Percentiles rank a stretch among this genome's conserved stretches.
Evolutionary conservation across 2,329 filamentous ascomycete genomes (phyloP).

Genomic region (Pyrenochaeta sp.): DNA sequence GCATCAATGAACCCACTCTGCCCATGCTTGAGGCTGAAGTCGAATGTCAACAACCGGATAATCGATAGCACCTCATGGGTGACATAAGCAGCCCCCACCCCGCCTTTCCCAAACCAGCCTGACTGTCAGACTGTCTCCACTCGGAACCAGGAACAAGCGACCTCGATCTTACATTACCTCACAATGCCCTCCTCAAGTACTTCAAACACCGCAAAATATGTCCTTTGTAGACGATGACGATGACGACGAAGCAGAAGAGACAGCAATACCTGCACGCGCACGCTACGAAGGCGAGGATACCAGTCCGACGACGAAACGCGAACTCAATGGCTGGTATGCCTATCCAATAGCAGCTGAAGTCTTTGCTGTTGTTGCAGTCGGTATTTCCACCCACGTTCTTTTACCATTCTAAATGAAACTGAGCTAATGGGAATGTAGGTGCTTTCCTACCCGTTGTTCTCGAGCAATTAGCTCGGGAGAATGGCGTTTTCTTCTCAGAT

Average conservation of each 20-base stretch:
- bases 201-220: conserved; percentile 10
- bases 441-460: conserved; percentile 93
- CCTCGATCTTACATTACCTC: background rate
- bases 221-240: conserved; percentile 14
- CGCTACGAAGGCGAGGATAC: conserved; percentile 54
- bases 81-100: background rate
- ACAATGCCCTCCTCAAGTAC: background rate
- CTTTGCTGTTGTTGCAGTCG: conserved; percentile 86
- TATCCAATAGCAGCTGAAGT: conserved; percentile 92
- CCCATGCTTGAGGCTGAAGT: too few relatives aligned
- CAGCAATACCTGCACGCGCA: background rate
- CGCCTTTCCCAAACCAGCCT: background rate
- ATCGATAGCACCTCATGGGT: background rate
- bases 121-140: background rate
- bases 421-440: conserved; percentile 57
- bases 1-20: too few relatives aligned
- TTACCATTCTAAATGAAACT: background rate
- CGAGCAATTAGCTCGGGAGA: conserved; percentile 88
- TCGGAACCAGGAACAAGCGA: background rate
- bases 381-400: conserved; percentile 54
- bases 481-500: conserved; percentile 82
- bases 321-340: conserved; percentile 87
- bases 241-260: conserved; percentile 12
- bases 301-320: conserved; percentile 79
- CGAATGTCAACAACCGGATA: too few relatives aligned